Evolutionary conservation across 2,329 filamentous ascomycete genomes (phyloP), one percentile per base, ranked within the genome.

Genomic region (Fusarium verrucosum): DNA sequence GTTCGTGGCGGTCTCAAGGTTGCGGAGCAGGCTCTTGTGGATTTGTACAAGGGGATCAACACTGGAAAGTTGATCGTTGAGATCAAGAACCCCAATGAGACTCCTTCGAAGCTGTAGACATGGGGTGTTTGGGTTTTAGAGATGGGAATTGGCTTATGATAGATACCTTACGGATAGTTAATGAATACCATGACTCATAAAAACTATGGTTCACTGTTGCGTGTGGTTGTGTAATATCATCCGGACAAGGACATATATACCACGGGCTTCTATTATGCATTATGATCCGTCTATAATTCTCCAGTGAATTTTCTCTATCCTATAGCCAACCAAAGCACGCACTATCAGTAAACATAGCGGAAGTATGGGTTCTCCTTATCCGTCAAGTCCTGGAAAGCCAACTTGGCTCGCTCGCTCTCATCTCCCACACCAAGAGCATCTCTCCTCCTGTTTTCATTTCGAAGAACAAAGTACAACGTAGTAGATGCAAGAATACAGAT

Each of bases 321-420:
- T 17, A 16, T 32, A 4, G 10, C n/a, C 23, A n/a, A 14, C 30
- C 10, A 4, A 14, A 26, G 1, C n/a, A 23, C 4, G 10, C 14
- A 3, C 13, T 25, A 38, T 65, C 45, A 75, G 46, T 75, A 75
- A 10, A 73, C 84, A 62, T 91, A 91, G 68, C 82, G 79, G 67
- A 91, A 91, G 70, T 88, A 88, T 2, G 82, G 82, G 66, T 91
- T 91, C 74, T 91, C 80, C 72, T 85, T 87, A 66, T 91, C 89
- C 1, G 89, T 91, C 63, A 90, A 74, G 71, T 91, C 88, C 50
- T 86, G 81, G 58, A 91, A 92, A 0, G 88, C 88, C 47, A 89
- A 70, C 65, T 86, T 86, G 42, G 86, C 89, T 47, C 87, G 80
- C 68, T 91, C 88, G 1, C 69, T 47, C 62, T 90, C 86, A 64